These are phyloP conservation scores for Ambrosiella beaveri DNA, from an alignment of 2,329 filamentous ascomycete genomes.

Conservation along the genomic window DNA sequence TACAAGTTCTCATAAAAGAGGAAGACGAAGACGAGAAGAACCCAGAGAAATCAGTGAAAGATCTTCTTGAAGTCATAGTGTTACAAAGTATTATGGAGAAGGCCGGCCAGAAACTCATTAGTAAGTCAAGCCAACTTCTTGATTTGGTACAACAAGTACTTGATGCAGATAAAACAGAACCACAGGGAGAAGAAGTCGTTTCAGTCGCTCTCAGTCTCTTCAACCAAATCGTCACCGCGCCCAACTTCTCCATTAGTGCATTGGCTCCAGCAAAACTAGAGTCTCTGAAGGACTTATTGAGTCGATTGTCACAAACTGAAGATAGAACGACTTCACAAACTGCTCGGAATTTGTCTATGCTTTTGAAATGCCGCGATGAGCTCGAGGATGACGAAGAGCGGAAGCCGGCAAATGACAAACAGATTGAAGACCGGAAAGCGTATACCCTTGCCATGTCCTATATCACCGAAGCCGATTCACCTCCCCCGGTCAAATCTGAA, in stretches of 20 bases:
- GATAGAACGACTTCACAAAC: constrained; percentile 20
- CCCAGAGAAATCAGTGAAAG: constrained; percentile 24
- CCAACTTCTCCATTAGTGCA: constrained; percentile 35
- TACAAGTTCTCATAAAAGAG: constrained; percentile 19
- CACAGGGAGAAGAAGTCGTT: constrained; percentile 30
- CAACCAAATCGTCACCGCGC: constrained; percentile 40
- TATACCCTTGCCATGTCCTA: constrained; percentile 48
- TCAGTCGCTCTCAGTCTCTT: constrained; percentile 41
- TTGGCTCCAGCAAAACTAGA: constrained; percentile 25
- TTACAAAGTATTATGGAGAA: constrained; percentile 48
- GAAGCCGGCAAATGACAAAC: constrained; percentile 26
- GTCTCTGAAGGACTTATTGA: constrained; percentile 32
- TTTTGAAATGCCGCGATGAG: constrained; percentile 38
- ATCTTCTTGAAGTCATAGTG: constrained; percentile 41
- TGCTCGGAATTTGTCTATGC: constrained; percentile 36
- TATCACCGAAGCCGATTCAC: constrained; percentile 42
- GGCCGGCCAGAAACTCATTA: constrained; percentile 45
- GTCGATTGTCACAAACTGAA: constrained; percentile 20
- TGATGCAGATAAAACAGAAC: constrained; percentile 24
- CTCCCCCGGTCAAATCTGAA: constrained; percentile 48
- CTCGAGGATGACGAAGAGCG: constrained; percentile 28
- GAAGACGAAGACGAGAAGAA: constrained; percentile 11
- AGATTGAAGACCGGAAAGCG: constrained; percentile 42
- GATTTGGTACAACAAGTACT: constrained; percentile 46
- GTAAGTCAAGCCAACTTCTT: constrained; percentile 46